These are phyloP conservation scores for Salix exigua DNA, from an alignment of 345 rosid genomes.

Conservation along the genomic window DNA sequence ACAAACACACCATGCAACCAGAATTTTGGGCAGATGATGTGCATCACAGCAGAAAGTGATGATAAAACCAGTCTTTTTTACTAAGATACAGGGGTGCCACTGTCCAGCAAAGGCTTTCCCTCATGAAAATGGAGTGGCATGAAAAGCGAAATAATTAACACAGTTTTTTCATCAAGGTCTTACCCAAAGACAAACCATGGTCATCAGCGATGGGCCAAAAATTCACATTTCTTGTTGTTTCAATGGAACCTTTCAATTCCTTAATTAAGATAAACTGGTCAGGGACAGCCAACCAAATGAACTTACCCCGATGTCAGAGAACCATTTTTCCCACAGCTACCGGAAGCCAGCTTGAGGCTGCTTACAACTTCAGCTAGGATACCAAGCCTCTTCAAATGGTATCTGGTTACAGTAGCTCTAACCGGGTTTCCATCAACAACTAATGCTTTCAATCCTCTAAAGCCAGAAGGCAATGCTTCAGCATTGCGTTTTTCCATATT, in stretches of 20 bases:
- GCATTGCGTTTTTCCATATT: conserved; percentile 47
- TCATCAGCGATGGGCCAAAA: neutral
- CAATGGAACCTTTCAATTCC: neutral
- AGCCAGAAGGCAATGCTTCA: conserved; percentile 66
- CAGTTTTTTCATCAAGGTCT: neutral
- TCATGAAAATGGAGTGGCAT: neutral
- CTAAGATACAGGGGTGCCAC: neutral
- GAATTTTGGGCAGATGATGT: neutral
- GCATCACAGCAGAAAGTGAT: neutral
- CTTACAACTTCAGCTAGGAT: conserved; percentile 60
- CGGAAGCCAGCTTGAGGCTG: conserved; percentile 38
- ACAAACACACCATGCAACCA: neutral
- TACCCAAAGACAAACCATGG: neutral
- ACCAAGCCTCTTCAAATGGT: conserved; percentile 92
- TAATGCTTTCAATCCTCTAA: conserved; percentile 72
- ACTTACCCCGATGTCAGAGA: conserved; percentile 52
- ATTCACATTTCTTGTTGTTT: neutral
- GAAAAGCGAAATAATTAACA: neutral
- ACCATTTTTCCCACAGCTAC: conserved; percentile 44
- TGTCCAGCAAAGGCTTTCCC: neutral
- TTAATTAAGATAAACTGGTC: neutral
- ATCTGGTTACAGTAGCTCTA: conserved; percentile 82
- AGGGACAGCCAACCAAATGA: neutral
- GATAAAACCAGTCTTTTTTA: neutral
- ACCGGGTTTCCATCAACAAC: conserved; percentile 84